phyloP scores from a whole-genome alignment of 768 basidiomycete genomes.

The Amanita thiersii region DNA sequence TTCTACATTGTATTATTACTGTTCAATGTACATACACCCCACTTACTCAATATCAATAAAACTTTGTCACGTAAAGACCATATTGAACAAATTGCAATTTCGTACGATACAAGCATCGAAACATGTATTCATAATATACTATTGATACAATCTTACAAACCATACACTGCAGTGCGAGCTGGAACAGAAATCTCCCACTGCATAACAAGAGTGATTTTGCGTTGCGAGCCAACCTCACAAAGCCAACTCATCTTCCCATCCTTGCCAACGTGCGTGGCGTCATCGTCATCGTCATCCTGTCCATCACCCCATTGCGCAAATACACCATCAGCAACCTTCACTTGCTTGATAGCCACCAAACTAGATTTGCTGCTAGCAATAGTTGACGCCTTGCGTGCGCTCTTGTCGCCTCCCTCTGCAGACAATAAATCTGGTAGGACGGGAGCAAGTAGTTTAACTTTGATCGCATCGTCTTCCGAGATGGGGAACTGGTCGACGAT shows the following conservation, averaged over 20 bases:
- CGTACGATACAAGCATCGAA: too few relatives aligned
- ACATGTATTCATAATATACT: too few relatives aligned
- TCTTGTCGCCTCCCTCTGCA: slow-evolving; percentile 5
- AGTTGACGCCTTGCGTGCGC: not conserved
- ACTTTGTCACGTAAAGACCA: too few relatives aligned
- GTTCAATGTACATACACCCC: too few relatives aligned
- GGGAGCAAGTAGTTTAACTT: slow-evolving; percentile 23
- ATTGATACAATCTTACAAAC: slow-evolving; percentile 1
- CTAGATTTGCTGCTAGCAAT: slow-evolving; percentile 2
- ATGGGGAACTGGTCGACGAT: slow-evolving; percentile 28
- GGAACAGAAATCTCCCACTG: slow-evolving; percentile 27
- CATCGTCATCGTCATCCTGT: slow-evolving; percentile 14
- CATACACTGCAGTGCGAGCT: slow-evolving; percentile 3
- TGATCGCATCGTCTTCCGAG: slow-evolving; percentile 23
- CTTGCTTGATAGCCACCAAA: slow-evolving; percentile 7
- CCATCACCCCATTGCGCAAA: slow-evolving; percentile 23
- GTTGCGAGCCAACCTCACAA: slow-evolving; percentile 22
- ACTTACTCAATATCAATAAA: too few relatives aligned
- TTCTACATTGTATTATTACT: too few relatives aligned
- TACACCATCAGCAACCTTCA: slow-evolving; percentile 18
- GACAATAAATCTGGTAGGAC: slow-evolving; percentile 10
- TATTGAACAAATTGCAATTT: too few relatives aligned
- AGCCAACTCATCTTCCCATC: slow-evolving; percentile 29
- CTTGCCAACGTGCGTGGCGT: slow-evolving; percentile 19
- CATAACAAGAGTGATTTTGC: slow-evolving; percentile 20